These are phyloP conservation scores for Pestalotiopsis sp. DNA, from an alignment of 2,329 filamentous ascomycete genomes.

Conservation along the genomic window DNA sequence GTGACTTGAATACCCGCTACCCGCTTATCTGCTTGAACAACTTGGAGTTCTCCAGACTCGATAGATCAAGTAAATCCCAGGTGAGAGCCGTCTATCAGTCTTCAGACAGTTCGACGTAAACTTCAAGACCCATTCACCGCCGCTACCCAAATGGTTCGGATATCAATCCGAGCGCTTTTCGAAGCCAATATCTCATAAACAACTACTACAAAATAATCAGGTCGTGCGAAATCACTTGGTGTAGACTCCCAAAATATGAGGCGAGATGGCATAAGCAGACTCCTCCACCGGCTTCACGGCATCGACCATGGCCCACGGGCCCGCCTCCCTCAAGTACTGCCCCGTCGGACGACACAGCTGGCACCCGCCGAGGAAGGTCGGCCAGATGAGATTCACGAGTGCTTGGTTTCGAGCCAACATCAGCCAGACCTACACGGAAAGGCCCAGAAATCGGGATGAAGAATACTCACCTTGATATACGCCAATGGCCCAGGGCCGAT, in stretches of 20 bases:
- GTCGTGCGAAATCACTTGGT: neutral
- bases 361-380: constrained; percentile 51
- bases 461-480: constrained; percentile 51
- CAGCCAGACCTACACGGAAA: neutral
- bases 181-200: neutral
- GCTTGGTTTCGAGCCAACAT: constrained; percentile 30
- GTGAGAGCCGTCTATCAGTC: too few species aligned
- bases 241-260: constrained; percentile 10
- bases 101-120: too few species aligned
- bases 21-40: too few species aligned
- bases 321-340: constrained; percentile 46
- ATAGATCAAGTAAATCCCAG: too few species aligned
- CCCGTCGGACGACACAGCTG: constrained; percentile 49
- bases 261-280: constrained; percentile 35
- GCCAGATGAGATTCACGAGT: constrained; percentile 54
- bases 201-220: neutral
- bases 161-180: too few species aligned
- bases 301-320: constrained; percentile 51
- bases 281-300: constrained; percentile 41
- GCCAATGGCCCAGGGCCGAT: constrained; percentile 38
- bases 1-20: too few species aligned
- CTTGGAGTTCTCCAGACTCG: too few species aligned
- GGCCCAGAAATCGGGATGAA: neutral
- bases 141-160: too few species aligned
- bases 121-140: too few species aligned